Conservation (phyloP, 192 early-diverging fungal genomes). For the Gamsiella multidivaricata region DNA sequence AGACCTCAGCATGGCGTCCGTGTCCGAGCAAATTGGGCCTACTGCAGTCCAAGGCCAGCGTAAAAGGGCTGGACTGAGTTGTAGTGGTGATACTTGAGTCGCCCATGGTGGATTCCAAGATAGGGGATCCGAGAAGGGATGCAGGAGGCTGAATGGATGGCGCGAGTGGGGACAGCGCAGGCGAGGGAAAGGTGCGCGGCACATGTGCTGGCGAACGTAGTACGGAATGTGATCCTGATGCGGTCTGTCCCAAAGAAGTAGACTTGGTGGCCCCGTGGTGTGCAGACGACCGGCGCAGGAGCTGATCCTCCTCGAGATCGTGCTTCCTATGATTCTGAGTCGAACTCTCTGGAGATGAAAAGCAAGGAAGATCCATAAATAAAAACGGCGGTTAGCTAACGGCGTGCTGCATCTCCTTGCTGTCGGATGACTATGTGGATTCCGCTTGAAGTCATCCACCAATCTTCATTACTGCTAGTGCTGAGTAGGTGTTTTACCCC, state of each 20-base stretch:
- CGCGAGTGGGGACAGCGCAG: slow-evolving; percentile 5
- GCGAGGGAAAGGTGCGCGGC: slow-evolving; percentile 14
- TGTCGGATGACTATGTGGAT: too few species aligned
- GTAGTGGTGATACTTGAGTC: neutral
- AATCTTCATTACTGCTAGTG: too few species aligned
- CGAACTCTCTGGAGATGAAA: neutral
- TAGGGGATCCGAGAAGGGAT: neutral
- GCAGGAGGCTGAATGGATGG: slow-evolving; percentile 3
- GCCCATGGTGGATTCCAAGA: neutral
- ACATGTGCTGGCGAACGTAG: slow-evolving; percentile 10
- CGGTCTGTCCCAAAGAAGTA: neutral
- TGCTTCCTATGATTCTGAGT: too few species aligned
- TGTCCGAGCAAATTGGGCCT: slow-evolving; percentile 28
- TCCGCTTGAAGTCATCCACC: too few species aligned
- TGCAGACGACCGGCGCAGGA: too few species aligned
- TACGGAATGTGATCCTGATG: neutral
- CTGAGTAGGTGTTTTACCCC: too few species aligned
- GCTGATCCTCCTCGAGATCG: too few species aligned
- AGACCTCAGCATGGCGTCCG: slow-evolving; percentile 46
- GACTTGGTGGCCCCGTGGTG: neutral
- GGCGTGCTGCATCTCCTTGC: too few species aligned
- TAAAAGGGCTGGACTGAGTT: slow-evolving; percentile 14
- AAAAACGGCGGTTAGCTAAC: too few species aligned
- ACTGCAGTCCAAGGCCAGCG: slow-evolving; percentile 17
- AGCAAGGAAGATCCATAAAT: neutral